These are phyloP conservation scores for Colletotrichum incanum DNA, from an alignment of 2,329 filamentous ascomycete genomes.

Conservation along the genomic window DNA sequence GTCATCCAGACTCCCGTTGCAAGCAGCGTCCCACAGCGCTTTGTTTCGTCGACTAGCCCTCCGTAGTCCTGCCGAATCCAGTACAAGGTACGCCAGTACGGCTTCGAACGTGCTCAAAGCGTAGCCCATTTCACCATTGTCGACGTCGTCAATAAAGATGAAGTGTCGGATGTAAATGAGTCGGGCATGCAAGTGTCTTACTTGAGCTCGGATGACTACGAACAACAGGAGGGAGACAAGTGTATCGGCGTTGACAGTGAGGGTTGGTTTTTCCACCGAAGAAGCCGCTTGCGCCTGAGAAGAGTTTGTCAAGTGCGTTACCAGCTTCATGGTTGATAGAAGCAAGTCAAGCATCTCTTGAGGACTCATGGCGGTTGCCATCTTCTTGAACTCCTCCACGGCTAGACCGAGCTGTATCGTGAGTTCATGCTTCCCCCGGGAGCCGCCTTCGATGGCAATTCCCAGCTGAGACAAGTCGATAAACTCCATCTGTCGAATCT, in stretches of 20 bases:
- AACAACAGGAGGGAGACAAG: conserved; percentile 92
- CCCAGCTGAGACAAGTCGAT: conserved; percentile 97
- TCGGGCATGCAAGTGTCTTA: conserved; percentile 89
- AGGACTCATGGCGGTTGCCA: conserved; percentile 82
- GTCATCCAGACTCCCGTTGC: conserved; percentile 81
- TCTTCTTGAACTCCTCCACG: conserved; percentile 91
- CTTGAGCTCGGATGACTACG: conserved; percentile 92
- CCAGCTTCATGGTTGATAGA: conserved; percentile 84
- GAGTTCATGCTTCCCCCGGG: conserved; percentile 85
- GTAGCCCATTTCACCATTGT: conserved; percentile 96
- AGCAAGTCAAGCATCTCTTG: conserved; percentile 91
- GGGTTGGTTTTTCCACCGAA: conserved; percentile 67
- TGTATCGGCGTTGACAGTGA: conserved; percentile 86
- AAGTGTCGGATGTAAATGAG: conserved; percentile 97
- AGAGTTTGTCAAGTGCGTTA: conserved; percentile 77
- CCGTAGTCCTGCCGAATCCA: conserved; percentile 85
- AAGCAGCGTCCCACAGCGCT: conserved; percentile 88
- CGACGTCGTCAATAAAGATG: conserved; percentile 97
- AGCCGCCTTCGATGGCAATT: conserved; percentile 85
- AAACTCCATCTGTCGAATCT: conserved; percentile 93
- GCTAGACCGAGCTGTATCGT: conserved; percentile 82
- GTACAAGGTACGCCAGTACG: conserved; percentile 88
- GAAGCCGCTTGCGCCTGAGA: conserved; percentile 58
- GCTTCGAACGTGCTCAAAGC: conserved; percentile 96
- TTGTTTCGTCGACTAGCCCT: conserved; percentile 90